phyloP scores from a whole-genome alignment of 495 filamentous ascomycete genomes.

The Penicillium simplicissimum region DNA sequence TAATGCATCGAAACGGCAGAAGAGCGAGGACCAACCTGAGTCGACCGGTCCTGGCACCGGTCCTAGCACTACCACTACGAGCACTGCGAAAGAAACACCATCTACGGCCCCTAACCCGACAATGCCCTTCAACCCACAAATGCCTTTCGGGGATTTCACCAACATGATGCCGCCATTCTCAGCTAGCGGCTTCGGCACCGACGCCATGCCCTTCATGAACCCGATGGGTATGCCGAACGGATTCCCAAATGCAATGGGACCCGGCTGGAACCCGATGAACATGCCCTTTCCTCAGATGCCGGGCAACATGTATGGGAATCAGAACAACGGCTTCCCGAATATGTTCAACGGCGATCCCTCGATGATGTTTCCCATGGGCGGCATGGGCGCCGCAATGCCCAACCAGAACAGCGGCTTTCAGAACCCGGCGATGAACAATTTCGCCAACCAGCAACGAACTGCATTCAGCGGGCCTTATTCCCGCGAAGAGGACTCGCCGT shows the following conservation, averaged over 20 bases:
- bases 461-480: conserved; percentile 59
- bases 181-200: conserved; percentile 41
- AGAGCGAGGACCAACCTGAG: conserved; percentile 28
- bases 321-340: conserved; percentile 36
- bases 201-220: conserved; percentile 55
- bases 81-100: conserved; percentile 17
- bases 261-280: conserved; percentile 52
- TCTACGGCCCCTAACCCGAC: conserved; percentile 15
- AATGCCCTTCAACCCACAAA: conserved; percentile 35
- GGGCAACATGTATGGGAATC: conserved; percentile 52
- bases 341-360: conserved; percentile 48
- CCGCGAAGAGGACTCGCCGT: conserved; percentile 86
- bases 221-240: conserved; percentile 52
- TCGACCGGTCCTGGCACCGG: background rate
- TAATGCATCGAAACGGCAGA: conserved; percentile 38
- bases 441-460: conserved; percentile 73
- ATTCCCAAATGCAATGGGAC: conserved; percentile 46
- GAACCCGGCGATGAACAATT: conserved; percentile 45
- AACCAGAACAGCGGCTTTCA: conserved; percentile 38
- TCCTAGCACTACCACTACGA: background rate
- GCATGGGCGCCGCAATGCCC: conserved; percentile 33
- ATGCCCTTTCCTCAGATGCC: conserved; percentile 44
- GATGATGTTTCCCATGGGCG: conserved; percentile 40
- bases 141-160: conserved; percentile 36
- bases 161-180: conserved; percentile 43